Evolutionary conservation across 2,329 filamentous ascomycete species (phyloP), one percentile per base, ranked within the genome.

Genomic region (Emydomyces testavorans): DNA sequence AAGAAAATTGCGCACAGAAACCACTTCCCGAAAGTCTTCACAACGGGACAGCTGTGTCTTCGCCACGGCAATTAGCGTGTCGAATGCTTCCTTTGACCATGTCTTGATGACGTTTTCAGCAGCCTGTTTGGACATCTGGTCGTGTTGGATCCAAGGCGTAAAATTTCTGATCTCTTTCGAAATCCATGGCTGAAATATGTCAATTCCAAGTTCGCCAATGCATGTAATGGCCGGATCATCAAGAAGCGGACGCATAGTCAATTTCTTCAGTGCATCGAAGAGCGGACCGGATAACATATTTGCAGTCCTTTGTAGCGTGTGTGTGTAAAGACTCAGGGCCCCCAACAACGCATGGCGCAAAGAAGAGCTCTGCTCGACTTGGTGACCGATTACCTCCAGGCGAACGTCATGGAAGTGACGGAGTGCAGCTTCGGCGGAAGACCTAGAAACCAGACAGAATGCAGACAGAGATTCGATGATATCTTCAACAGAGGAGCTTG

Each of bases 121-220:
- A 51, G 79, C 74, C 20, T 70, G 65, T 16, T 75, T 77, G 20
- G 80, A 76, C 3, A 85, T 64, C 54, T 92, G 84, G 54, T 89
- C 85, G 57, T 93, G 81, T 24, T 85, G 80, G 29, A 93, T 84
- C 68, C 87, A 94, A 0, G 89, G 89, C 0, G 81, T 90, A 60
- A 93, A 95, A 54, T 83, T 83, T 39, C 78, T 78, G 35, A 94
- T 84, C 51, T 93, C 86, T 6, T 88, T 80, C 15, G 83, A 76
- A 53, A 92, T 84, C 84, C 88, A 94, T 16, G 75, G 75, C 53
- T 82, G 79, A 58, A 86, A 80, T 7, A 92, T 68, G 59, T 94
- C 87, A 21, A 95, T 68, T 29, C 84, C 78, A 10, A 94, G 68
- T 13, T 82, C 82, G 54, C 85, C 78, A 1, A 92, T 64, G 1